Conservation (phyloP, 768 basidiomycete species). For the Tulasnella sp. region DNA sequence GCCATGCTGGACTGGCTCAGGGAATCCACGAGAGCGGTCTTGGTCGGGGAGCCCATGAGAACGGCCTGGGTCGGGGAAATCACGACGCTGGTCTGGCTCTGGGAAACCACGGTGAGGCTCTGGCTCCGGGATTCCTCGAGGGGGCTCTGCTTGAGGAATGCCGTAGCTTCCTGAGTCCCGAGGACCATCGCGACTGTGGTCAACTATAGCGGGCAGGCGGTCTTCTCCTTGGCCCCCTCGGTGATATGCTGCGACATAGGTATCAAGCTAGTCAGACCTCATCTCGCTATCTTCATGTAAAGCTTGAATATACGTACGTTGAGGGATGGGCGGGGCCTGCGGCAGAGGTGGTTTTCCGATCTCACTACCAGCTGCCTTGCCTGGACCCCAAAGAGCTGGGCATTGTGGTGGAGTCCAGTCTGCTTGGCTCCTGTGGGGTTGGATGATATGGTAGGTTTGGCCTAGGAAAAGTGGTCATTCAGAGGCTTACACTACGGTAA, state of each 20-base stretch:
- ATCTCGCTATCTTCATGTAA: background rate
- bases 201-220: background rate
- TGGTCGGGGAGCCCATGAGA: too few species aligned
- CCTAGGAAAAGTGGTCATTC: conserved; percentile 40
- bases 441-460: conserved; percentile 62
- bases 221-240: background rate
- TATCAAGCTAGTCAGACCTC: background rate
- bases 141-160: background rate
- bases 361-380: background rate
- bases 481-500: background rate
- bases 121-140: background rate
- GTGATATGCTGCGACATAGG: background rate
- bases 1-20: background rate
- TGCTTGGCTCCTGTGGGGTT: conserved; percentile 62
- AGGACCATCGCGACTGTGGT: background rate
- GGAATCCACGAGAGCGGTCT: too few species aligned
- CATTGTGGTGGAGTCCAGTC: conserved; percentile 60
- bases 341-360: background rate
- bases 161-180: background rate
- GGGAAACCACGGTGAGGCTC: background rate
- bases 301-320: background rate
- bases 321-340: background rate
- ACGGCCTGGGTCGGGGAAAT: too few species aligned
- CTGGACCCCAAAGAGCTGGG: conserved; percentile 27
- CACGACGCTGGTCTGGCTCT: background rate